phyloP scores from a whole-genome alignment of 768 basidiomycete genomes.

The Boletus rex-veris region DNA sequence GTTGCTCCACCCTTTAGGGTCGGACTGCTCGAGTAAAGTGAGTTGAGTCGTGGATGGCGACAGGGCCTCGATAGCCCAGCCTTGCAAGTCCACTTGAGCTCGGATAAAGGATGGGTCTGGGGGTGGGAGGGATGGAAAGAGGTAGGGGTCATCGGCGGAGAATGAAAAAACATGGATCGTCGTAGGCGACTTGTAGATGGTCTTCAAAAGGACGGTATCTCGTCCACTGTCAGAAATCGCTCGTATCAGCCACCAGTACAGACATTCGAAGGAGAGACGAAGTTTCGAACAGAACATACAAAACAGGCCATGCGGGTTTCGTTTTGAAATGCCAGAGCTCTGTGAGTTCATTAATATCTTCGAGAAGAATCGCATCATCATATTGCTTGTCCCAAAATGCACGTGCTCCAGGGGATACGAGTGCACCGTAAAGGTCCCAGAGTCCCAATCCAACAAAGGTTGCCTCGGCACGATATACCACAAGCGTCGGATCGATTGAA shows the following conservation, averaged over 20 bases:
- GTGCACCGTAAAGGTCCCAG: constrained; percentile 90
- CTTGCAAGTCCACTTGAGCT: constrained; percentile 96
- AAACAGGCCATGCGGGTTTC: constrained; percentile 90
- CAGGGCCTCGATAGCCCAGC: constrained; percentile 94
- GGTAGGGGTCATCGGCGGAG: constrained; percentile 83
- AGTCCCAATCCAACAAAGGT: constrained; percentile 94
- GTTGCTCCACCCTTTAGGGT: constrained; percentile 96
- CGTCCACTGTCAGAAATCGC: constrained; percentile 62
- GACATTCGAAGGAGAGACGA: constrained; percentile 5
- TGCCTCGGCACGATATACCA: constrained; percentile 94
- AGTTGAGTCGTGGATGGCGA: constrained; percentile 94
- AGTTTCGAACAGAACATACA: constrained; percentile 49
- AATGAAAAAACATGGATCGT: constrained; percentile 95
- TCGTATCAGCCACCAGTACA: neutral
- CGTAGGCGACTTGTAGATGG: constrained; percentile 94
- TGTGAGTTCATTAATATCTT: constrained; percentile 87
- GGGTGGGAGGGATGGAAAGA: constrained; percentile 73
- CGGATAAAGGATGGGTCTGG: constrained; percentile 79
- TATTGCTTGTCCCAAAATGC: constrained; percentile 86
- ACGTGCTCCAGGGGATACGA: constrained; percentile 82
- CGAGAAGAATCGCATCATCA: constrained; percentile 80
- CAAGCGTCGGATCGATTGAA: constrained; percentile 94
- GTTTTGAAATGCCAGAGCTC: constrained; percentile 93
- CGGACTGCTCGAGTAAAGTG: constrained; percentile 92
- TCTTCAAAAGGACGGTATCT: constrained; percentile 87